Conservation (phyloP, 192 early-diverging fungal species). For the Coemansia sp. region DNA sequence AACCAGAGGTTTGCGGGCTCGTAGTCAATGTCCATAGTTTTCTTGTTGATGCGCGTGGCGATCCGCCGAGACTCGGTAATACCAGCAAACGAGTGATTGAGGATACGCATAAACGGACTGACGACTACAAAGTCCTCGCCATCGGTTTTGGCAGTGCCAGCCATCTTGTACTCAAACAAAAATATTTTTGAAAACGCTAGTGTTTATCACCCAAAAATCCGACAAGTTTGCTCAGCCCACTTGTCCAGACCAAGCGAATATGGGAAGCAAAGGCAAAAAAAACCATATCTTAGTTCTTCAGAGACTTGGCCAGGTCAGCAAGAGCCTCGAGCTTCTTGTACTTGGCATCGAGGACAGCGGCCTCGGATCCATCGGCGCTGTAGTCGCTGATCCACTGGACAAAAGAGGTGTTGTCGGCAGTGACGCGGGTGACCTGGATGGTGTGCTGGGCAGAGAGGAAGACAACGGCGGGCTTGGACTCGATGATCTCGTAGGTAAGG, state of each 20-base stretch:
- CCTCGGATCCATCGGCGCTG: slow-evolving; percentile 50
- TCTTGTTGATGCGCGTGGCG: slow-evolving; percentile 29
- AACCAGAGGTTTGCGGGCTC: slow-evolving; percentile 42
- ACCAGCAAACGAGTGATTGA: slow-evolving; percentile 39
- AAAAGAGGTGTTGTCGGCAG: slow-evolving; percentile 56
- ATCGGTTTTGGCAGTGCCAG: background rate
- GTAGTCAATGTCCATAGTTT: slow-evolving; percentile 26
- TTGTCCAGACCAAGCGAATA: background rate
- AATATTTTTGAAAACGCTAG: background rate
- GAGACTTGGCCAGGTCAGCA: slow-evolving; percentile 54
- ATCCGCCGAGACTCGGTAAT: slow-evolving; percentile 38
- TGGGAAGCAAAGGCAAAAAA: slow-evolving; percentile 4
- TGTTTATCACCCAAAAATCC: background rate
- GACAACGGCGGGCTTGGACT: slow-evolving; percentile 52
- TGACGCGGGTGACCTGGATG: slow-evolving; percentile 49
- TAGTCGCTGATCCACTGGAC: slow-evolving; percentile 62
- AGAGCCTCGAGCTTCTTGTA: slow-evolving; percentile 62
- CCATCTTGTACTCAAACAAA: background rate
- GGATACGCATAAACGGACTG: slow-evolving; percentile 19
- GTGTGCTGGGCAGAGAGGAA: slow-evolving; percentile 58
- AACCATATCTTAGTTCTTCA: slow-evolving; percentile 11
- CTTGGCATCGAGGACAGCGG: slow-evolving; percentile 54
- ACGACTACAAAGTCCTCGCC: slow-evolving; percentile 10
- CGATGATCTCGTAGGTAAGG: slow-evolving; percentile 59
- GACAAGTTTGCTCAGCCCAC: background rate